phyloP scores from a whole-genome alignment of 768 basidiomycete genomes.

The Lactarius deliciosus region DNA sequence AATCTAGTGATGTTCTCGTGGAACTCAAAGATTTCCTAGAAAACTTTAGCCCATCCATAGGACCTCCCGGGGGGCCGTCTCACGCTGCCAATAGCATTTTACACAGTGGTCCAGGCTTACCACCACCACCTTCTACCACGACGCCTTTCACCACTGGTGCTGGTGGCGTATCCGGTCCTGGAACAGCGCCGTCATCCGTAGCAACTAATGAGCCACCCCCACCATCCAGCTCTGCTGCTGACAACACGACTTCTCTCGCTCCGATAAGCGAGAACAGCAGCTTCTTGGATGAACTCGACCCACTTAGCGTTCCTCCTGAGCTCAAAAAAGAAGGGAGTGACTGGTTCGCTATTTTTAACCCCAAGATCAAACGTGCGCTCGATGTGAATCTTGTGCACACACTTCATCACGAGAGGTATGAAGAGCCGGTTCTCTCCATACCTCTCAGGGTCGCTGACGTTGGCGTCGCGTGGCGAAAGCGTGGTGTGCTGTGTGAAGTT shows the following conservation, averaged over 20 bases:
- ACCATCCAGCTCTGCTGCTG: not conserved
- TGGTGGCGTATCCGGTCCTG: slow-evolving; percentile 25
- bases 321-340: slow-evolving; percentile 74
- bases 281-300: slow-evolving; percentile 53
- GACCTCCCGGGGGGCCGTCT: slow-evolving; percentile 23
- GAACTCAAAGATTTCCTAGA: slow-evolving; percentile 20
- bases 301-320: slow-evolving; percentile 49
- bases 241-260: slow-evolving; percentile 23
- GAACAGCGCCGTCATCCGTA: slow-evolving; percentile 23
- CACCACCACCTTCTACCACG: slow-evolving; percentile 29
- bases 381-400: slow-evolving; percentile 84
- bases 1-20: slow-evolving; percentile 14
- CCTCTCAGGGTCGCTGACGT: slow-evolving; percentile 9
- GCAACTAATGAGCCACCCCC: slow-evolving; percentile 10
- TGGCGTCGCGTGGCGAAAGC: slow-evolving; percentile 37
- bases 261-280: slow-evolving; percentile 29
- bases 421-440: slow-evolving; percentile 16
- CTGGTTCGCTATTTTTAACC: slow-evolving; percentile 89
- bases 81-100: slow-evolving; percentile 24
- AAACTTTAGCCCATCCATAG: slow-evolving; percentile 29
- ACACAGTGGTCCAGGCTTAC: slow-evolving; percentile 29
- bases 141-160: slow-evolving; percentile 26
- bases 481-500: slow-evolving; percentile 91
- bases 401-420: slow-evolving; percentile 86
- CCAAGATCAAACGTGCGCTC: slow-evolving; percentile 71